Percentiles rank a stretch among this genome's conserved stretches.
phyloP scores from a whole-genome alignment of 208 protist genomes.

The Tritrichomonas musculus region DNA sequence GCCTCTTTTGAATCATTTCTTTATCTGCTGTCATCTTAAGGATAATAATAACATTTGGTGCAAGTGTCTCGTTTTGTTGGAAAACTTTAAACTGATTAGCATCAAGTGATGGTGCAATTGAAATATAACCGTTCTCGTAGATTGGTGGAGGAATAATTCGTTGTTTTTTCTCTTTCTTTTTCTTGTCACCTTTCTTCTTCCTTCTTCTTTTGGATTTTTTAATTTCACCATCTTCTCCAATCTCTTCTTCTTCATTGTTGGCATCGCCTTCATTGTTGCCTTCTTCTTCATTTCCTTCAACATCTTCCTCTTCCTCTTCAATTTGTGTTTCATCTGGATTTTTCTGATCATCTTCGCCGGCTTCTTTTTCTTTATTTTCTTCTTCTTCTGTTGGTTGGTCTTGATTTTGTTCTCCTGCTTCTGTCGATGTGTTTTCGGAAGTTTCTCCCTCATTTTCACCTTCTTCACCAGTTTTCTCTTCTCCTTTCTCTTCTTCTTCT shows the following conservation, averaged over 20 bases:
- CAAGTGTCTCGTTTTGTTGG: background rate
- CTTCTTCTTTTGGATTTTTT: no score
- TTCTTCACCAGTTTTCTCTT: background rate
- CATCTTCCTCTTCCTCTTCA: background rate
- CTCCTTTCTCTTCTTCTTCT: background rate
- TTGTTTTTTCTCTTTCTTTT: background rate
- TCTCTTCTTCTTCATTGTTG: no score
- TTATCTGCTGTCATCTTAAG: background rate
- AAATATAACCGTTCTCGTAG: background rate
- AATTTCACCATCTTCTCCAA: background rate
- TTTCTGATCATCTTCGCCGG: background rate
- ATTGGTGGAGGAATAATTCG: background rate
- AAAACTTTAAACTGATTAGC: background rate
- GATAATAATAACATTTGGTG: background rate
- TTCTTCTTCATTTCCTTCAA: background rate
- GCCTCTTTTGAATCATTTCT: background rate
- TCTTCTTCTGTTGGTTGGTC: background rate
- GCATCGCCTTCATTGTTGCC: no score
- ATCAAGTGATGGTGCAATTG: background rate
- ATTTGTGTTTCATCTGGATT: background rate
- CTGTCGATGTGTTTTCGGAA: background rate
- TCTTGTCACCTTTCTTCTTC: no score
- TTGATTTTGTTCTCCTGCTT: background rate
- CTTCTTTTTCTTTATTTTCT: background rate
- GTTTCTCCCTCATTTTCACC: background rate